These are phyloP conservation scores for Plantago coronopus DNA, from an alignment of 305 asterid species.

Conservation along the genomic window DNA sequence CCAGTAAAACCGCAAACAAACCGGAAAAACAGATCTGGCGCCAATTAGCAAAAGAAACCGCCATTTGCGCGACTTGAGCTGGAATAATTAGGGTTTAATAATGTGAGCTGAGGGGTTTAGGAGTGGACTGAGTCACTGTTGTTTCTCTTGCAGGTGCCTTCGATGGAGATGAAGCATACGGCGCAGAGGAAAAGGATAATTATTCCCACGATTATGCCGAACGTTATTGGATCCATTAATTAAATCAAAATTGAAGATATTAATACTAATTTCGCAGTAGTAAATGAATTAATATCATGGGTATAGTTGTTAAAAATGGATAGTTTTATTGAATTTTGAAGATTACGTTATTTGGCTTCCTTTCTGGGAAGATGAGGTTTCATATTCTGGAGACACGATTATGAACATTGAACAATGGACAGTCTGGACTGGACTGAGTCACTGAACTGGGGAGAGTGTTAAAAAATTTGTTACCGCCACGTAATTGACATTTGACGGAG, in stretches of 20 bases:
- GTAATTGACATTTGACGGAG: no score
- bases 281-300: no score
- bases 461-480: no score
- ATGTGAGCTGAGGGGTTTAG: slow-evolving; percentile 29
- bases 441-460: no score
- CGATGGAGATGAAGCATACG: slow-evolving; percentile 68
- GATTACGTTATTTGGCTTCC: no score
- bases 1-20: slow-evolving; percentile 27
- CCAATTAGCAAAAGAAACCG: slow-evolving; percentile 23
- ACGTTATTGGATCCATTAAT: slow-evolving; percentile 69
- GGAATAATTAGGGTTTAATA: slow-evolving; percentile 10
- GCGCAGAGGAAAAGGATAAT: slow-evolving; percentile 69
- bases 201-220: slow-evolving; percentile 82
- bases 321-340: no score
- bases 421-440: no score
- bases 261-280: no score
- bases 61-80: slow-evolving; percentile 19
- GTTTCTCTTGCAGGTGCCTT: slow-evolving; percentile 70
- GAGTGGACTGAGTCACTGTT: slow-evolving; percentile 26
- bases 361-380: no score
- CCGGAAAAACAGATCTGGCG: slow-evolving; percentile 40
- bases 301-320: no score
- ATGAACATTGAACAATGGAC: no score
- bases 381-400: no score
- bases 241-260: not conserved